phyloP scores from a whole-genome alignment of 345 rosid genomes.

The Atalantia buxifolia region DNA sequence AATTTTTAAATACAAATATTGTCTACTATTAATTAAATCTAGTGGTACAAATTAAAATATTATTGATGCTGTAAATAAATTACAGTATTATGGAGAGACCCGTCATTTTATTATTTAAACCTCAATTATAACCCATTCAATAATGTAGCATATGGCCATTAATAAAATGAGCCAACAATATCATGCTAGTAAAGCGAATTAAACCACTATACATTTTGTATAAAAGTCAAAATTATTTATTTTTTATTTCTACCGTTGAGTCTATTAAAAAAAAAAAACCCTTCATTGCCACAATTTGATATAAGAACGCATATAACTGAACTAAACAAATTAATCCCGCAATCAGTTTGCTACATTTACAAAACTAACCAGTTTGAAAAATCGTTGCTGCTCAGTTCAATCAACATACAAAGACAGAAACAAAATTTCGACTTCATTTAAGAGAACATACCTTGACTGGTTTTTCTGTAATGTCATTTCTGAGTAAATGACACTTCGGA shows the following conservation, averaged over 20 bases:
- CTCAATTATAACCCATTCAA: too few relatives aligned
- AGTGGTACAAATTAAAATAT: too few relatives aligned
- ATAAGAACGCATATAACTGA: background rate
- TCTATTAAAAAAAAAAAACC: background rate
- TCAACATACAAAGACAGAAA: too few relatives aligned
- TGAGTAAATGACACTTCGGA: slow-evolving; percentile 31
- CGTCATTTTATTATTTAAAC: too few relatives aligned
- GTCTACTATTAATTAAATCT: too few relatives aligned
- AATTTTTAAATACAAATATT: too few relatives aligned
- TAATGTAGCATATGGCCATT: too few relatives aligned
- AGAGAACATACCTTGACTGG: slow-evolving; percentile 21
- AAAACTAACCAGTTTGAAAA: background rate
- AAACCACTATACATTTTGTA: background rate
- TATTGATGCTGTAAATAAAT: too few relatives aligned
- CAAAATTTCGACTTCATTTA: background rate
- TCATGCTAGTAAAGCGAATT: background rate
- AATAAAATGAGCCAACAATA: too few relatives aligned
- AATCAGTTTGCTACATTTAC: background rate
- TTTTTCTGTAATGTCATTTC: slow-evolving; percentile 24
- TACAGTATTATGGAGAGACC: too few relatives aligned
- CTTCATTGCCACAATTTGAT: background rate
- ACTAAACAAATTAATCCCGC: background rate
- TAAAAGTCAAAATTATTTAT: background rate
- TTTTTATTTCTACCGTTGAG: background rate
- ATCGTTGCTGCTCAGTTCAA: background rate